phyloP scores from a whole-genome alignment of 768 basidiomycete species.

The Russula foetens region DNA sequence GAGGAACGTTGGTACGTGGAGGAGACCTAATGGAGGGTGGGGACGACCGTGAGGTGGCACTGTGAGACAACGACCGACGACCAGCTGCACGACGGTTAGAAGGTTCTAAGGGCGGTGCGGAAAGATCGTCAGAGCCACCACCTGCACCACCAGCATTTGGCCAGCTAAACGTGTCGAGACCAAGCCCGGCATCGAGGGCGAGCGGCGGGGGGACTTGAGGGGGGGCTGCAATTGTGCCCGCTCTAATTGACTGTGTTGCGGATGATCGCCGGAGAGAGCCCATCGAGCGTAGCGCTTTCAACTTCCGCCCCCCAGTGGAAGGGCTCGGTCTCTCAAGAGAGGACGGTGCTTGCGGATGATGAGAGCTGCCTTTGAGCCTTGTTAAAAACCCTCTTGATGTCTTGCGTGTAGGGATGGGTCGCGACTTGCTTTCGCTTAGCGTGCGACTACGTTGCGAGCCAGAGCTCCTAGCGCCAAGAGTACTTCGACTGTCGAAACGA shows the following conservation, averaged over 20 bases:
- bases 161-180: slow-evolving; percentile 39
- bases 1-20: slow-evolving; percentile 37
- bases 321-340: slow-evolving; percentile 34
- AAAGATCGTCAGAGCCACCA: slow-evolving; percentile 29
- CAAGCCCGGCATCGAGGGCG: slow-evolving; percentile 31
- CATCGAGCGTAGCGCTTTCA: slow-evolving; percentile 77
- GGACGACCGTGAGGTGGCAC: slow-evolving; percentile 19
- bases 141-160: slow-evolving; percentile 23
- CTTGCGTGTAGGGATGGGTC: slow-evolving; percentile 41
- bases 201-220: slow-evolving; percentile 48
- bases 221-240: slow-evolving; percentile 29
- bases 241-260: slow-evolving; percentile 21
- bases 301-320: slow-evolving; percentile 36
- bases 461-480: slow-evolving; percentile 42
- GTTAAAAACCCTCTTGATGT: slow-evolving; percentile 61
- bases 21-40: slow-evolving; percentile 44
- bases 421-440: slow-evolving; percentile 30
- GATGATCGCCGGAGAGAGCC: slow-evolving; percentile 58
- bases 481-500: slow-evolving; percentile 74
- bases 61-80: slow-evolving; percentile 69
- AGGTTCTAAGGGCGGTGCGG: slow-evolving; percentile 21
- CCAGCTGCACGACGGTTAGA: slow-evolving; percentile 39
- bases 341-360: slow-evolving; percentile 38
- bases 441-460: slow-evolving; percentile 23
- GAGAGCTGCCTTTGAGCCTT: slow-evolving; percentile 44